Base-by-base conservation (phyloP, 1,139 yeast species). In the Blastobotrys indianensis region DNA sequence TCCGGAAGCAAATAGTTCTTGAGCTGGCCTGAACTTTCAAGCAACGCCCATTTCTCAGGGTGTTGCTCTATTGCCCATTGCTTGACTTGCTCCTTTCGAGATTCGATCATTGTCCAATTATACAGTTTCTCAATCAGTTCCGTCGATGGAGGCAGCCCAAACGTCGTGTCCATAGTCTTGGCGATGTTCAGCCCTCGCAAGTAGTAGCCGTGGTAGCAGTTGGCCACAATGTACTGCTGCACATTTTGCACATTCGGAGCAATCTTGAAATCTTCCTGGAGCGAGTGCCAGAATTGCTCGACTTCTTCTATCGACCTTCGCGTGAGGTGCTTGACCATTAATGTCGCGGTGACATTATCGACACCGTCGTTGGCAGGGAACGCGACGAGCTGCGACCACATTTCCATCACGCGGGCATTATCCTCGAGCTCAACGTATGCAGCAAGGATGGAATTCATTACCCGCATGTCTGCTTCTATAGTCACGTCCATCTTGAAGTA, bases 291-390 rank as follows among this genome's bases (percentile, higher is more conserved):
- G 48, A 83, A 77, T 39, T 74, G 69, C 44, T 75, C 76, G 4
- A 82, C 86, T 49, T 80, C 79, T 4, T 72, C 68, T 49, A 84
- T 64, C 31, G 81, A 79, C 25, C 75, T 69, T 51, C 78, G 76
- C 8, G 87, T 80, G 49, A 79, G 72, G 0, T 84, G 75, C 59
- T 81, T 81, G 51, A 85, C 62, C 85, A 85, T 81, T 56, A 82
- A 80, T 41, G 80, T 76, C n/a, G 80, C 74, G 0, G 90, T 79
- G 32, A 81, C 82, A 49, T 80, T 77, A 55, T 84, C 76, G n/a
- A 82, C 69, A 6, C 74, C 69, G 41, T 68, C 68, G 1, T 70
- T 72, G 3, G 65, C 55, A 0, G 84, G 76, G 46, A 73, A 72
- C 1, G 83, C 71, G 16, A 76, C 61, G 57, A 80, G 72, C 39